Conservation (phyloP, 2,329 filamentous ascomycete genomes). For the Dryadomyces sulphureus region DNA sequence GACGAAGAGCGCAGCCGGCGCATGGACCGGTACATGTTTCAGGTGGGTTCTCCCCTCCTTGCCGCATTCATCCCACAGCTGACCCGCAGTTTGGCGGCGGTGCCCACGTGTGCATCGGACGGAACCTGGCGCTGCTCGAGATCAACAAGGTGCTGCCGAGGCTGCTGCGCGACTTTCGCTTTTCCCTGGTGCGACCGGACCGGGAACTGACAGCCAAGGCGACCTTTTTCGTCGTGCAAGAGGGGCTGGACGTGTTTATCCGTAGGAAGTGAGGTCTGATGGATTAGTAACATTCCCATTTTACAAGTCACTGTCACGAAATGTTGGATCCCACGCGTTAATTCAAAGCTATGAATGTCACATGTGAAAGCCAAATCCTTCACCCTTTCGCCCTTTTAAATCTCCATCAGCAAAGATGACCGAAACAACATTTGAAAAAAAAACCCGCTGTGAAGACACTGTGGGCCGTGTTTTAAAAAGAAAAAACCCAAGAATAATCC, state of each 20-base stretch:
- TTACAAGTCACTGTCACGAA: background rate
- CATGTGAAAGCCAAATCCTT: background rate
- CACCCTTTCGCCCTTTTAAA: background rate
- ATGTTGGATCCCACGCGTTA: background rate
- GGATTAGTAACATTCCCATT: too few relatives aligned
- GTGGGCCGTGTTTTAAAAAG: background rate
- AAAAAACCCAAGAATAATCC: background rate
- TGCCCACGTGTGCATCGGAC: slow-evolving; percentile 38
- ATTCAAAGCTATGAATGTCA: background rate
- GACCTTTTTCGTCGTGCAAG: slow-evolving; percentile 45
- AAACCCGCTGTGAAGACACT: background rate
- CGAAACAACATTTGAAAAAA: background rate
- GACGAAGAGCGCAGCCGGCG: slow-evolving; percentile 25
- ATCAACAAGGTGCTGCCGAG: slow-evolving; percentile 45
- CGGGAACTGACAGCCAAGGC: slow-evolving; percentile 35
- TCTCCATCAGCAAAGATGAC: background rate
- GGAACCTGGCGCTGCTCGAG: slow-evolving; percentile 38
- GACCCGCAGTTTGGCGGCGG: slow-evolving; percentile 35
- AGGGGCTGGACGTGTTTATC: slow-evolving; percentile 37
- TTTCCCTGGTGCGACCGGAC: slow-evolving; percentile 34
- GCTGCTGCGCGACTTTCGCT: slow-evolving; percentile 36
- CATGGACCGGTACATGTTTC: slow-evolving; percentile 42
- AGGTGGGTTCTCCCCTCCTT: slow-evolving; percentile 18
- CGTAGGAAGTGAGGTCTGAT: too few relatives aligned
- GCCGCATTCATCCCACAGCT: too few relatives aligned